phyloP scores from a whole-genome alignment of 1,139 yeast genomes.

The Saccharomycopsis phalli region DNA sequence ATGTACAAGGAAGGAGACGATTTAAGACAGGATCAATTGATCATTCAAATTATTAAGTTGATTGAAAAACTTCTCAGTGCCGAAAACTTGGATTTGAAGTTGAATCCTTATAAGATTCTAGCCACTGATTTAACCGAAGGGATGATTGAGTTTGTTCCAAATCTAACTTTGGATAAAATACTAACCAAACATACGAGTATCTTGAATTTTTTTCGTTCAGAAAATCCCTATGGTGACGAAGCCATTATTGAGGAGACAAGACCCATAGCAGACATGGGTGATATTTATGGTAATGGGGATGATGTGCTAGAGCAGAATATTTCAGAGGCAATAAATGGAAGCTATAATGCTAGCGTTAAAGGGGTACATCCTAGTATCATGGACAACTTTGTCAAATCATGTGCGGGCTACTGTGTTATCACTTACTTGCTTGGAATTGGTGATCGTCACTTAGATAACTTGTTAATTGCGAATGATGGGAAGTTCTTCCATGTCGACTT shows the following conservation, averaged over 20 bases:
- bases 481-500: slow-evolving; percentile 96
- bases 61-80: slow-evolving; percentile 86
- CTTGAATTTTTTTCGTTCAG: slow-evolving; percentile 45
- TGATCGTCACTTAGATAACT: slow-evolving; percentile 89
- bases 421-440: slow-evolving; percentile 95
- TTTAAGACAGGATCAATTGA: slow-evolving; percentile 90
- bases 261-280: slow-evolving; percentile 1
- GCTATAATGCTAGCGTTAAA: slow-evolving; percentile 31
- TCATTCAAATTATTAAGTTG: slow-evolving; percentile 79
- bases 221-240: slow-evolving; percentile 52
- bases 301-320: slow-evolving; percentile 46
- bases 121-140: slow-evolving; percentile 93
- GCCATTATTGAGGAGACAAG: slow-evolving; percentile 46
- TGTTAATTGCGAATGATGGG: slow-evolving; percentile 64
- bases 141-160: slow-evolving; percentile 85
- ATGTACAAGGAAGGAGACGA: slow-evolving; percentile 98
- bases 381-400: slow-evolving; percentile 91
- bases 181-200: slow-evolving; percentile 69
- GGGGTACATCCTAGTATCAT: slow-evolving; percentile 71
- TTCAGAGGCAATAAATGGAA: slow-evolving; percentile 10
- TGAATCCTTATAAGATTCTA: slow-evolving; percentile 83
- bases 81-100: slow-evolving; percentile 80
- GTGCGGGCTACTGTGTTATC: slow-evolving; percentile 97
- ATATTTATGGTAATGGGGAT: not conserved
- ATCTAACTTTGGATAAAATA: slow-evolving; percentile 80